Percentiles rank a stretch among this genome's conserved stretches.
phyloP scores from a whole-genome alignment of 805 yeast genomes.

The Kodamaea kakaduensis region DNA sequence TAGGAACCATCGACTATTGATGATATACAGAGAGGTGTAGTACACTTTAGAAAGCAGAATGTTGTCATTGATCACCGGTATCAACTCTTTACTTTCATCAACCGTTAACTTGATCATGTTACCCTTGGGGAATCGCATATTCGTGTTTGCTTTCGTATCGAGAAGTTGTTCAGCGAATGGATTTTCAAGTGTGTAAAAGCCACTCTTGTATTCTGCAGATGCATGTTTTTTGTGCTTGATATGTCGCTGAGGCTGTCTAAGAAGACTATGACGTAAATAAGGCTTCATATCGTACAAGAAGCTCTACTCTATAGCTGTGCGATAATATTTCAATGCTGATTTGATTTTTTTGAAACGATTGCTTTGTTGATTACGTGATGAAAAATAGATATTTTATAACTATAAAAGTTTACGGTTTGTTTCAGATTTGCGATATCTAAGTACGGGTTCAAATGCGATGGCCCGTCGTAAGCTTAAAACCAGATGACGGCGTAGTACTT shows the following conservation, averaged over 20 bases:
- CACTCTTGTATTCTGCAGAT: slow-evolving; percentile 15
- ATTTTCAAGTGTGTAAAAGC: slow-evolving; percentile 19
- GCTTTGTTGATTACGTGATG: too few species aligned
- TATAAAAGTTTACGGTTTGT: too few species aligned
- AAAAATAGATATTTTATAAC: too few species aligned
- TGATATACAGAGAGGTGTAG: slow-evolving; percentile 24
- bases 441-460: too few species aligned
- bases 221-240: slow-evolving; percentile 21
- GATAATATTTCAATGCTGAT: too few species aligned
- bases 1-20: slow-evolving; percentile 21
- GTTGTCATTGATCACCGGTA: slow-evolving; percentile 9
- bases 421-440: too few species aligned
- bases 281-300: background rate
- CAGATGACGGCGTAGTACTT: too few species aligned
- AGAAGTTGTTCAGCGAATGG: slow-evolving; percentile 26
- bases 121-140: slow-evolving; percentile 26
- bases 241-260: slow-evolving; percentile 29
- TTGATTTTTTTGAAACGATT: too few species aligned
- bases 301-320: too few species aligned
- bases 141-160: slow-evolving; percentile 25
- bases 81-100: slow-evolving; percentile 5
- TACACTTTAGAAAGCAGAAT: slow-evolving; percentile 4
- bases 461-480: too few species aligned
- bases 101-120: slow-evolving; percentile 19
- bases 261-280: slow-evolving; percentile 26